Conservation (phyloP, 495 filamentous ascomycete species). For the Neurospora sp. region DNA sequence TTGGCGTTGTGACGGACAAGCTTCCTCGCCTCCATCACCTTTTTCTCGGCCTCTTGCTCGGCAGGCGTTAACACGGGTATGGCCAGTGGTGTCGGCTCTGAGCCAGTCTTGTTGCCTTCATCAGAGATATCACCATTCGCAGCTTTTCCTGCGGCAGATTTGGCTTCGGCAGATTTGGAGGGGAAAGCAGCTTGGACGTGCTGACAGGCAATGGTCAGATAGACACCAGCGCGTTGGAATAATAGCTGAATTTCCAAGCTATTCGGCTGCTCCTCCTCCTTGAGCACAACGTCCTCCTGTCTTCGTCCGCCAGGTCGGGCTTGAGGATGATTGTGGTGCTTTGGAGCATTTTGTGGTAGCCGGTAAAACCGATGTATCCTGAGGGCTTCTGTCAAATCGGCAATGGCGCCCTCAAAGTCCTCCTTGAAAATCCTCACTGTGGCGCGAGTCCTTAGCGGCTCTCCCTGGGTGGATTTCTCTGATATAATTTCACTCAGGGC, state of each 20-base stretch:
- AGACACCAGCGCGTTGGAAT: conserved; percentile 67
- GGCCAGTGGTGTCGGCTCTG: not conserved
- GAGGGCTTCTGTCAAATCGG: conserved; percentile 57
- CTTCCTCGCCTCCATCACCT: conserved; percentile 50
- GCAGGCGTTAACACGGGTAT: conserved; percentile 10
- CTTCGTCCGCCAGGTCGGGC: conserved; percentile 18
- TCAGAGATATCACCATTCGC: not conserved
- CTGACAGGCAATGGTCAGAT: conserved; percentile 58
- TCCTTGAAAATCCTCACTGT: conserved; percentile 67
- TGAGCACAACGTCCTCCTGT: conserved; percentile 45
- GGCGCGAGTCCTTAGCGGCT: conserved; percentile 59
- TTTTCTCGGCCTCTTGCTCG: conserved; percentile 32
- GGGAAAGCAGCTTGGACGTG: conserved; percentile 30
- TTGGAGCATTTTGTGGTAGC: conserved; percentile 30
- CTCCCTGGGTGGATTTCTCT: conserved; percentile 49
- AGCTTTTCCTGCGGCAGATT: not conserved
- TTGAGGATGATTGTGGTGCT: conserved; percentile 13
- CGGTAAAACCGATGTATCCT: conserved; percentile 45
- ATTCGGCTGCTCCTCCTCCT: conserved; percentile 60
- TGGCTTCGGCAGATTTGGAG: not conserved
- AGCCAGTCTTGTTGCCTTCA: conserved; percentile 6
- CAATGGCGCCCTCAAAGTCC: conserved; percentile 54
- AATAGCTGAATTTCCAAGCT: conserved; percentile 63
- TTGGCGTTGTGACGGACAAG: conserved; percentile 60
- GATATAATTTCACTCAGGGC: conserved; percentile 56